Base-by-base conservation (phyloP, 768 basidiomycete genomes). In the Boletus edulis region DNA sequence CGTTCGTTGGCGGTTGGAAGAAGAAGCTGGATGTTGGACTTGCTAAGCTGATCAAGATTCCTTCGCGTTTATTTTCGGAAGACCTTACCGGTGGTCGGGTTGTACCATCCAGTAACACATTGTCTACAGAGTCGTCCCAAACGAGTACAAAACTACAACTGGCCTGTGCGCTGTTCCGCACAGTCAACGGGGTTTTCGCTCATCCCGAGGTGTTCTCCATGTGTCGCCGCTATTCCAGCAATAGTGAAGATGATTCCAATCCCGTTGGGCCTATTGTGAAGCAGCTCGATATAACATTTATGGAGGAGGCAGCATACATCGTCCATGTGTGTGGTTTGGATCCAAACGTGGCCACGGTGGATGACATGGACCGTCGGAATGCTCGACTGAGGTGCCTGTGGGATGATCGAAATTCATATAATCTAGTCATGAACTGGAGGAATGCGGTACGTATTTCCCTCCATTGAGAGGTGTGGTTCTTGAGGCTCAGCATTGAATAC, bases 341-440 rank as follows among this genome's bases (percentile, higher is more conserved):
- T 38, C 60, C 56, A 13, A 49, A 24, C 24, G 43, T 55, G 24
- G 56, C 60, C 7, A 61, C 55, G 0, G 38, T 15, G 4, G 49
- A 49, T 3, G 59, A 61, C 31, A 57, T 61, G 52, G 48, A 62
- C 20, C 41, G 15, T 8, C 56, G 51, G 4, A 62, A 62, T 35
- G 51, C 62, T 35, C 53, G 55, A 40, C n/a, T 63, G 35, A 27
- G 6, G 14, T 62, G 61, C 20, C 32, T 59, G 62, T 37, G 29
- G n/a, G 7, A 37, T 29, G 20, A 2, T 18, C 1, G 24, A 24
- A 6, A 14, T 3, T 35, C 34, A 35, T 7, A 35, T 1, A 35
- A 35, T 14, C 41, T 56, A n/a, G 14, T 61, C 17, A 48, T 62
- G 51, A 34, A 39, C 32, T 64, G 62, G 56, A 55, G 41, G 32